Base-by-base conservation (phyloP, 257 asterid species). In the Anisodus acutangulus region DNA sequence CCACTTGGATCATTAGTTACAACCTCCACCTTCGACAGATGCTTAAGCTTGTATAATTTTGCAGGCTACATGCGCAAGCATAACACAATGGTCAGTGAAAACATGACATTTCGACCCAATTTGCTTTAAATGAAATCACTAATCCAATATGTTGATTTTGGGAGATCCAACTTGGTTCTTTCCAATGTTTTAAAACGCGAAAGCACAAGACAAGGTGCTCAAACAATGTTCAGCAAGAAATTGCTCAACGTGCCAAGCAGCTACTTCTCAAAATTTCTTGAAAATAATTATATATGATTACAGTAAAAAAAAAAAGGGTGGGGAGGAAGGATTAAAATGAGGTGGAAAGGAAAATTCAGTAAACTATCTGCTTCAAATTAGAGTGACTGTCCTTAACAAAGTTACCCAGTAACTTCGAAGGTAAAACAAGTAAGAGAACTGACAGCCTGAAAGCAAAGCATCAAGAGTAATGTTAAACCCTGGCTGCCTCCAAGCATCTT, bases 1-100 rank as follows among this genome's bases (percentile, higher is more conserved):
- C 99, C 99, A 89, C 94, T 95, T 66, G 99, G 99, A 88, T 97
- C 99, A 88, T 90, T 94, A 5, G 97, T 90, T 62, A 88, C 92
- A 85, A 97, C 98, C 92, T 97, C 99, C 88, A 95, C 93, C 91
- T 97, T 97, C 1, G 98, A 93, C 67, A 97, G 93, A 92, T 95
- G 99, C 92, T 97, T 95, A 89, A 97, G 91, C 91, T 97, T 97
- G 92, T 97, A 97, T 22, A 97, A 60, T 84, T 95, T 97, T 57
- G 96, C 98, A 84, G 97, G 92, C 98, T 97, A 87, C 54, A 82
- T 31, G 80, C 54, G 43, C 59, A 71, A 68, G 64, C 35, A 74
- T n/a, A 59, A 60, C 37, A 35, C 69, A 6, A 82, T 78, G 68
- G 41, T 82, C 43, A 82, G 69, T 45, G 1, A 35, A 81, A 37